A percentile compares a stretch with the other conserved stretches of the same genome.
Conservation (phyloP, 176 grass and related monocot species). For the Eleusine indica region DNA sequence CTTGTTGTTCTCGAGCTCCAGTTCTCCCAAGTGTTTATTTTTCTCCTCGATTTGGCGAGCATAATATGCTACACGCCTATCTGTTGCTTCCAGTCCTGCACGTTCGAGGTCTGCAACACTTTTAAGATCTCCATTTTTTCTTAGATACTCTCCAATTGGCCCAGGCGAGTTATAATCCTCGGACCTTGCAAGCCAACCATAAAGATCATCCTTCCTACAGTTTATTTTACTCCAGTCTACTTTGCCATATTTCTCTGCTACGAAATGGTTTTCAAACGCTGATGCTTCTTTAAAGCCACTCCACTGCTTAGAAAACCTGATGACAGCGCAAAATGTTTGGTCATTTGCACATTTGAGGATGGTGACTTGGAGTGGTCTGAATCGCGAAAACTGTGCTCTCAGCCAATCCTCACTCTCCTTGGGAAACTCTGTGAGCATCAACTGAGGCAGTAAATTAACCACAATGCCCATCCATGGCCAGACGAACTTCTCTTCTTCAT, state of each 20-base stretch:
- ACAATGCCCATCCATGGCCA: slow-evolving; percentile 70
- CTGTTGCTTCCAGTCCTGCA: slow-evolving; percentile 37
- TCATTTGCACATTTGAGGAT: slow-evolving; percentile 36
- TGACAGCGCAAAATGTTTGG: slow-evolving; percentile 41
- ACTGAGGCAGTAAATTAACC: slow-evolving; percentile 52
- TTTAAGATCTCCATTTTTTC: slow-evolving; percentile 56
- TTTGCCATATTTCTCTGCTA: slow-evolving; percentile 37
- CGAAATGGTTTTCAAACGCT: slow-evolving; percentile 63
- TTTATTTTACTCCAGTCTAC: slow-evolving; percentile 49
- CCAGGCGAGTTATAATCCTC: slow-evolving; percentile 54
- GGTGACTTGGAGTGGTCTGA: slow-evolving; percentile 49
- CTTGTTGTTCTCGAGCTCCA: slow-evolving; percentile 40
- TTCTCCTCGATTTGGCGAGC: slow-evolving; percentile 41
- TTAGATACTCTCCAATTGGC: slow-evolving; percentile 51
- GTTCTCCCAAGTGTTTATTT: slow-evolving; percentile 37
- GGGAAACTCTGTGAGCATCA: slow-evolving; percentile 8
- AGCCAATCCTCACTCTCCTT: slow-evolving; percentile 50
- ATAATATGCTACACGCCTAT: slow-evolving; percentile 45
- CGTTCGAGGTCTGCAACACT: slow-evolving; percentile 44
- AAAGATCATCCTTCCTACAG: slow-evolving; percentile 45
- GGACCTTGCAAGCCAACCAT: slow-evolving; percentile 61
- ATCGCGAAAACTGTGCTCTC: slow-evolving; percentile 56
- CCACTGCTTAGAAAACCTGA: slow-evolving; percentile 60
- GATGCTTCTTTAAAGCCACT: slow-evolving; percentile 55
- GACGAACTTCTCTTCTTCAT: slow-evolving; percentile 53